A percentile compares a stretch with the other conserved stretches of the same genome.
phyloP scores from a whole-genome alignment of 768 basidiomycete species.

The Pleurotus ostreatus region DNA sequence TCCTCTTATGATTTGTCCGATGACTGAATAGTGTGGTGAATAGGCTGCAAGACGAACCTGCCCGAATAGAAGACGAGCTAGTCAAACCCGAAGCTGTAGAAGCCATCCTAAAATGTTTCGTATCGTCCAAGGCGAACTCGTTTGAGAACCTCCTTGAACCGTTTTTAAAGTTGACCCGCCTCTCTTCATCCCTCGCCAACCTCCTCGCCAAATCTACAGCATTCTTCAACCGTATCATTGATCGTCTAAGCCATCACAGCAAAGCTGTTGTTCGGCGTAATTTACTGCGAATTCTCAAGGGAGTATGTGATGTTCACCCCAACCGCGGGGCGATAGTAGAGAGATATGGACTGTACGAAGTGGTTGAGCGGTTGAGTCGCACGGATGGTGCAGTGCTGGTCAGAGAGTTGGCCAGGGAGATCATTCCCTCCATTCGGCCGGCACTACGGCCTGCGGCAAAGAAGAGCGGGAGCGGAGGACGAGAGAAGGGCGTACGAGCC shows the following conservation, averaged over 20 bases:
- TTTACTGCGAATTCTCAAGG: conserved; percentile 77
- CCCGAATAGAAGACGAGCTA: conserved; percentile 88
- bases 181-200: conserved; percentile 71
- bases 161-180: conserved; percentile 85
- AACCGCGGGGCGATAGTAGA: conserved; percentile 81
- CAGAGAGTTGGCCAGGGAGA: conserved; percentile 82
- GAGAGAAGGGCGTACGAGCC: conserved; percentile 13
- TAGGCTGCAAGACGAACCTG: conserved; percentile 94
- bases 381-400: conserved; percentile 91
- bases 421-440: conserved; percentile 72
- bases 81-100: conserved; percentile 63
- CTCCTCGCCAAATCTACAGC: conserved; percentile 71
- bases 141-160: conserved; percentile 93
- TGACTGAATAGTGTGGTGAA: not conserved
- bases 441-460: conserved; percentile 52
- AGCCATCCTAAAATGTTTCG: conserved; percentile 73
- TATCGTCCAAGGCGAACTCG: conserved; percentile 79
- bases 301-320: conserved; percentile 87
- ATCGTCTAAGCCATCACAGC: conserved; percentile 63
- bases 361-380: conserved; percentile 76
- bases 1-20: not conserved
- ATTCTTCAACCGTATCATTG: conserved; percentile 87
- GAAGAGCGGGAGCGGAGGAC: conserved; percentile 17
- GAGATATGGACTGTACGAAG: conserved; percentile 73
- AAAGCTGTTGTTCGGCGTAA: conserved; percentile 91